Percentiles rank a stretch among this genome's conserved stretches.
These are phyloP conservation scores for Ephemerocybe angulata DNA, from an alignment of 768 basidiomycete species.

Conservation along the genomic window DNA sequence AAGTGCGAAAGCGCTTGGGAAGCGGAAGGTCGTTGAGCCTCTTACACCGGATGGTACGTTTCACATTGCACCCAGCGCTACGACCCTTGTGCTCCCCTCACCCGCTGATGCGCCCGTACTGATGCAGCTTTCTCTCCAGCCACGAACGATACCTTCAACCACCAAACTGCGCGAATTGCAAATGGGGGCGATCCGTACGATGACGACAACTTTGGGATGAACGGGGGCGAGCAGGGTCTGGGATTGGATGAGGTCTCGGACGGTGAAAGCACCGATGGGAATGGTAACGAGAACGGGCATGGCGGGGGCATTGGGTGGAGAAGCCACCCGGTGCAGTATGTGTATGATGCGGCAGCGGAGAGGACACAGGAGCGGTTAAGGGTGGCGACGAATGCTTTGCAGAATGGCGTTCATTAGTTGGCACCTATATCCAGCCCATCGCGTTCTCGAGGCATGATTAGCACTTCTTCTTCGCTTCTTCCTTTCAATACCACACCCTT, in stretches of 20 bases:
- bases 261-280: constrained; percentile 19
- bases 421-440: too few species aligned
- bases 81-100: too few species aligned
- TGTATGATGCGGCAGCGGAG: constrained; percentile 93
- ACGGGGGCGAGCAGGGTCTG: background rate
- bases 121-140: too few species aligned
- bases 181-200: constrained; percentile 47
- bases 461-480: too few species aligned
- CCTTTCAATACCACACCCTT: too few species aligned
- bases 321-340: constrained; percentile 56
- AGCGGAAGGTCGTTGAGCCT: constrained; percentile 59
- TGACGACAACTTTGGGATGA: constrained; percentile 30
- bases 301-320: too few species aligned
- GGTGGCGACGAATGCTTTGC: too few species aligned
- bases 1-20: constrained; percentile 87
- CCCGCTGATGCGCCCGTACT: constrained; percentile 43
- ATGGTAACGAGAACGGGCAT: background rate
- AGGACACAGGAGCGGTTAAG: constrained; percentile 58
- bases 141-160: constrained; percentile 9
- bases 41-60: constrained; percentile 43
- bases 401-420: too few species aligned
- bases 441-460: too few species aligned
- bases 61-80: too few species aligned
- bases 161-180: constrained; percentile 36
- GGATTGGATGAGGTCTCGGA: too few species aligned